Evolutionary conservation across 495 filamentous ascomycete species (phyloP).

Genomic region (Niebla homalea): DNA sequence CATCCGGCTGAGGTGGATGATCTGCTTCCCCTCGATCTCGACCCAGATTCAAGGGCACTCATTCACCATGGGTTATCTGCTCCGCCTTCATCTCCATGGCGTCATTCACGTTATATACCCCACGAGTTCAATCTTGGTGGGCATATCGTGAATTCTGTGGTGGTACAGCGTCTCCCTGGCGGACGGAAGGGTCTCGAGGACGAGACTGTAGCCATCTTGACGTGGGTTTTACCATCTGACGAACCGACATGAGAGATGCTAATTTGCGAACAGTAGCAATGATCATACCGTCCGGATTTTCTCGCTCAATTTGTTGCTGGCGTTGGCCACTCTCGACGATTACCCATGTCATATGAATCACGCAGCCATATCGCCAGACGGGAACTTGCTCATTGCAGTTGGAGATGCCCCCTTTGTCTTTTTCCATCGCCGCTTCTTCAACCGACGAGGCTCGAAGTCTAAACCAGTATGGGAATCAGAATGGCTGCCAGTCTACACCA

Average conservation of each 20-base stretch:
- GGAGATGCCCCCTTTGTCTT: constrained; percentile 76
- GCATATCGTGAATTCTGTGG: constrained; percentile 58
- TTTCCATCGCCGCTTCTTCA: constrained; percentile 45
- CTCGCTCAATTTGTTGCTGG: constrained; percentile 47
- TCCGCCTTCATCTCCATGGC: constrained; percentile 3
- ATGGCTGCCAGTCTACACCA: constrained; percentile 15
- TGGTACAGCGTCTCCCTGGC: constrained; percentile 46
- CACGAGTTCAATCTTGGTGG: constrained; percentile 41
- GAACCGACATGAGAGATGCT: constrained; percentile 8
- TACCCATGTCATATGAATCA: constrained; percentile 82
- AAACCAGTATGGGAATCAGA: neutral
- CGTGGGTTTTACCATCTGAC: constrained; percentile 20
- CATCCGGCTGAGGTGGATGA: constrained; percentile 42
- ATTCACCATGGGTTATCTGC: constrained; percentile 1
- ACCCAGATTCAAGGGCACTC: constrained; percentile 19
- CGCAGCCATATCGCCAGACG: constrained; percentile 81
- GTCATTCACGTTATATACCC: constrained; percentile 31
- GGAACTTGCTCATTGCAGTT: constrained; percentile 63
- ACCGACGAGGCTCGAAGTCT: neutral
- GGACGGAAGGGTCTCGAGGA: constrained; percentile 32
- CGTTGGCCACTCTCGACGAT: constrained; percentile 47
- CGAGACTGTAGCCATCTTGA: constrained; percentile 53
- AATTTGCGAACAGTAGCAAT: constrained; percentile 56
- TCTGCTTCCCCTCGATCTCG: constrained; percentile 44
- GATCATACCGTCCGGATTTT: constrained; percentile 75